Conservation (phyloP, 441 rosid genomes). For the Gossypium lobatum region DNA sequence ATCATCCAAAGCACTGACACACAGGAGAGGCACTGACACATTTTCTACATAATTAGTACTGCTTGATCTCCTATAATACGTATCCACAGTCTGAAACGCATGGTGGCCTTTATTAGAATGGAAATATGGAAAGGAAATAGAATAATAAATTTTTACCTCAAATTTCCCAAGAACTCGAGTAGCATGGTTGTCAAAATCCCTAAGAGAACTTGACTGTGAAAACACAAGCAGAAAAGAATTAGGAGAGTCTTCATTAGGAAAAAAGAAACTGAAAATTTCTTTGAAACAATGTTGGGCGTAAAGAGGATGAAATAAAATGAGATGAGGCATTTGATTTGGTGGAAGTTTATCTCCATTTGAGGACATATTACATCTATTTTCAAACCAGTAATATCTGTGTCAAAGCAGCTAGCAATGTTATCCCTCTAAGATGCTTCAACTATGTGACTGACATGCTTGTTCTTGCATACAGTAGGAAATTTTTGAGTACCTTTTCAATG, state of each 20-base stretch:
- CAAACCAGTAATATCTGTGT: not conserved
- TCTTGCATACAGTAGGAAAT: not conserved
- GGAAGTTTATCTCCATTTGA: not conserved
- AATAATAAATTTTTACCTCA: slow-evolving; percentile 44
- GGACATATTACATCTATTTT: not conserved
- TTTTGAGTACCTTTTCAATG: slow-evolving; percentile 51
- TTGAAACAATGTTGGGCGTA: not conserved
- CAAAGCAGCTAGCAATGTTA: not conserved
- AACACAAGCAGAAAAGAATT: slow-evolving; percentile 18
- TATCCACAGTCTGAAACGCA: slow-evolving; percentile 69
- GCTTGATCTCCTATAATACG: slow-evolving; percentile 75
- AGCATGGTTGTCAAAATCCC: slow-evolving; percentile 74
- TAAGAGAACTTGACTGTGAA: slow-evolving; percentile 64
- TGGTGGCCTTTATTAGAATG: slow-evolving; percentile 13
- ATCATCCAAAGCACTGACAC: slow-evolving; percentile 86
- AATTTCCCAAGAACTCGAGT: slow-evolving; percentile 70
- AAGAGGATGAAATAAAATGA: not conserved
- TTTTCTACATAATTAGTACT: slow-evolving; percentile 50
- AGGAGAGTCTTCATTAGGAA: not conserved
- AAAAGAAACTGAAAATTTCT: not conserved
- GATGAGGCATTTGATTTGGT: not conserved
- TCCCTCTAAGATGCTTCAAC: not conserved
- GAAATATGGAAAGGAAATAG: slow-evolving; percentile 7
- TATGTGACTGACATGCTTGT: not conserved
- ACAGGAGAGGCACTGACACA: slow-evolving; percentile 71